phyloP scores from a whole-genome alignment of 2,329 filamentous ascomycete genomes.

The Cladosporium austrohemisphaericum region DNA sequence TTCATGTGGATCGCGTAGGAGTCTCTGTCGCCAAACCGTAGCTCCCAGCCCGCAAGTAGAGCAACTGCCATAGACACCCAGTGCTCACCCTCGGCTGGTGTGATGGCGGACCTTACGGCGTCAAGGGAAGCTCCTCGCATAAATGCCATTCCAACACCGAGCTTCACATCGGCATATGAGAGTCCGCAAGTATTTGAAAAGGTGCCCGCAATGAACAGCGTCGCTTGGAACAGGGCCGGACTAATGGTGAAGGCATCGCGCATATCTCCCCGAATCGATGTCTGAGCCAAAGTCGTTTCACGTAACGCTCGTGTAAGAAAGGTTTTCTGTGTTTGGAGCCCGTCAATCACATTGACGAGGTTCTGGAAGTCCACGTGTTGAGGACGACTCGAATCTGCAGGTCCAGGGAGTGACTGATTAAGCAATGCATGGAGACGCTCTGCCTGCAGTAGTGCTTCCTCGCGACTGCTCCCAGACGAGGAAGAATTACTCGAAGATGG shows the following conservation, averaged over 20 bases:
- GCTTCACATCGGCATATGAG: slow-evolving; percentile 15
- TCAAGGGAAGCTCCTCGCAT: slow-evolving; percentile 23
- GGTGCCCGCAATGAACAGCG: slow-evolving; percentile 23
- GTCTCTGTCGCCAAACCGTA: slow-evolving; percentile 21
- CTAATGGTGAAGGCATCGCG: slow-evolving; percentile 20
- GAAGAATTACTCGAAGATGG: background rate
- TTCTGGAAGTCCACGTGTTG: slow-evolving; percentile 7
- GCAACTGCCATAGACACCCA: slow-evolving; percentile 23
- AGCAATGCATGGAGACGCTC: background rate
- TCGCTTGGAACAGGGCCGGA: slow-evolving; percentile 22
- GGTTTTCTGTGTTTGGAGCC: background rate
- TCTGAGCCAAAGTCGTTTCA: slow-evolving; percentile 19
- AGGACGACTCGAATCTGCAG: background rate
- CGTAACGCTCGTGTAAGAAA: slow-evolving; percentile 15
- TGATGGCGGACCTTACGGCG: slow-evolving; percentile 19
- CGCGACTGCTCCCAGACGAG: background rate
- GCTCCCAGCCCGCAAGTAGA: slow-evolving; percentile 26
- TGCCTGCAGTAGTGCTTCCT: background rate
- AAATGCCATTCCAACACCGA: slow-evolving; percentile 21
- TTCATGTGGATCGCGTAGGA: slow-evolving; percentile 24
- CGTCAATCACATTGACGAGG: slow-evolving; percentile 6
- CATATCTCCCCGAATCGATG: slow-evolving; percentile 19
- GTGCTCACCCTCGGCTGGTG: slow-evolving; percentile 15
- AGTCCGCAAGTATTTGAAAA: slow-evolving; percentile 24
- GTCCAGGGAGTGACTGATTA: background rate